A percentile compares a stretch with the other conserved stretches of the same genome.
These are phyloP conservation scores for Oropetium thomaeum DNA, from an alignment of 176 grass and related monocot species.

Conservation along the genomic window DNA sequence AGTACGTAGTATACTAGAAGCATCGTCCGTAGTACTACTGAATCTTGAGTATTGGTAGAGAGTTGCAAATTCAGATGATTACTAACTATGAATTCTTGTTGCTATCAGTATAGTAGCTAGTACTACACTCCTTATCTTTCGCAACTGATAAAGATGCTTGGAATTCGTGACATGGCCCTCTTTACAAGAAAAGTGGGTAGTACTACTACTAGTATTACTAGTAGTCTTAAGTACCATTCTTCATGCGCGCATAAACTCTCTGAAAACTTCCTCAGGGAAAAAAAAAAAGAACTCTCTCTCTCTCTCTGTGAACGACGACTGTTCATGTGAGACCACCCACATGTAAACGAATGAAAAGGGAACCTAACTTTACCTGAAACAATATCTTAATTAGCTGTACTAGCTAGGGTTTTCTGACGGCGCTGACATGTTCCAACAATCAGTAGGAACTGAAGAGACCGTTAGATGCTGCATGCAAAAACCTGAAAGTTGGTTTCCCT, in stretches of 20 bases:
- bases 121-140: constrained; percentile 21
- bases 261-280: too few species aligned
- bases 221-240: too few species aligned
- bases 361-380: constrained; percentile 39
- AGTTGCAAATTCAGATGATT: constrained; percentile 13
- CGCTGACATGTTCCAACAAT: background rate
- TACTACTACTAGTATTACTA: constrained; percentile 12
- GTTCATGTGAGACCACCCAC: constrained; percentile 2
- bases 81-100: background rate
- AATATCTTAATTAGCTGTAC: constrained; percentile 11
- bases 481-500: constrained; percentile 5
- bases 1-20: background rate
- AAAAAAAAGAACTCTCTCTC: too few species aligned
- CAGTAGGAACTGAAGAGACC: constrained; percentile 6
- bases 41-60: too few species aligned
- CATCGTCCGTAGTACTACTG: too few species aligned
- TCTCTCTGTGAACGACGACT: too few species aligned
- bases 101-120: too few species aligned
- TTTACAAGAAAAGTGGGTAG: constrained; percentile 51
- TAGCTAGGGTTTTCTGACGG: constrained; percentile 24
- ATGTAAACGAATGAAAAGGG: constrained; percentile 40
- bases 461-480: constrained; percentile 35
- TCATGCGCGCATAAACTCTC: constrained; percentile 33
- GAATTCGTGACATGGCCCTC: constrained; percentile 47
- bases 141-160: constrained; percentile 38